Evolutionary conservation across 495 filamentous ascomycete genomes (phyloP), one percentile per base, ranked within the genome.

Genomic region (Thermochaetoides thermophila): DNA sequence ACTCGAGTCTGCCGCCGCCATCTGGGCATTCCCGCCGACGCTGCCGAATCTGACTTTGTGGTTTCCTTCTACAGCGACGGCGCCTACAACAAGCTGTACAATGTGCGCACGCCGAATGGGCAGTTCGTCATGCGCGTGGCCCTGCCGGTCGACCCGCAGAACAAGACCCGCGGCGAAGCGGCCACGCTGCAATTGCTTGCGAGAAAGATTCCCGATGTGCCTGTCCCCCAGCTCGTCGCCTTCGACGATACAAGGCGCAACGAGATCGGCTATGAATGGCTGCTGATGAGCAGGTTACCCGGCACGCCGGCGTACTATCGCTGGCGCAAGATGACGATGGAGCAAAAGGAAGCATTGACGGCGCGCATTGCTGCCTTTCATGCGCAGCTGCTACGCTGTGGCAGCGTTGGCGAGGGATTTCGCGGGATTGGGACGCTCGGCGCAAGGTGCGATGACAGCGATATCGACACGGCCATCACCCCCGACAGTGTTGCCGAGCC

Each of bases 181-280:
- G 60, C 68, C 1, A 76, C 74, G 0, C 52, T 73, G 6, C 47
- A 48, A 5, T 69, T 57, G 40, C n/a, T n/a, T n/a, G 42, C 76
- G 4, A 39, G 49, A 11, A 39, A 46, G 16, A 44, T 47, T 21
- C 71, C 70, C n/a, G 45, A 44, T 5, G 50, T 75, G 2, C 73
- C 70, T 0, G 59, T 73, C 0, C 66, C 73, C 4, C 43, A 45
- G 2, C 55, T 75, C 14, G 39, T 60, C 15, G 58, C 57, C 13
- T 71, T 57, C 25, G 61, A 74, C 32, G 51, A 59, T 13, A 57
- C 61, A 0, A 32, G 37, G 4, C 27, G 55, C 5, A 73, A 67
- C 38, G 52, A 53, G 7, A 46, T 76, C 17, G 64, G 63, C 7
- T 72, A 67, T 38, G 71, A 74, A 55, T 78, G 71, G 72, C 63